phyloP scores from a whole-genome alignment of 2,329 filamentous ascomycete species.

The Cordyceps fumosorosea region DNA sequence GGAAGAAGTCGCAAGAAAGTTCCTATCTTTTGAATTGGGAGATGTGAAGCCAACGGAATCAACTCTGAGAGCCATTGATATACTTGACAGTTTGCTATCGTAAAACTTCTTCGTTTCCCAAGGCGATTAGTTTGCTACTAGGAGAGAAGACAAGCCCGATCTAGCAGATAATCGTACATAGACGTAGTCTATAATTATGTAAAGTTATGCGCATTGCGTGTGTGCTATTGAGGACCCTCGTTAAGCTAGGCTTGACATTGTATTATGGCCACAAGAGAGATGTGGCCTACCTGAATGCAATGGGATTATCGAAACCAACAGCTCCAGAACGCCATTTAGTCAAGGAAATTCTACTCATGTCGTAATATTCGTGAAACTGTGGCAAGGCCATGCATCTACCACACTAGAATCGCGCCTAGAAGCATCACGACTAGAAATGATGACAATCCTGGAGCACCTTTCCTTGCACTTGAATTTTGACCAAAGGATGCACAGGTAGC shows the following conservation, averaged over 20 bases:
- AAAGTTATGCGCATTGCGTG: not conserved
- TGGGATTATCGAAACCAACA: not conserved
- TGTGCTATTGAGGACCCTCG: not conserved
- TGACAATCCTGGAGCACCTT: not conserved
- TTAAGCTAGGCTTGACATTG: not conserved
- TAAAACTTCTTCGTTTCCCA: not conserved
- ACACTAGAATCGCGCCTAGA: not conserved
- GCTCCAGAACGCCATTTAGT: not conserved
- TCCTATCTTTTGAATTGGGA: slow-evolving; percentile 34
- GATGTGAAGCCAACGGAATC: not conserved
- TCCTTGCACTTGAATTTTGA: slow-evolving; percentile 12
- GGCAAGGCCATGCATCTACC: not conserved
- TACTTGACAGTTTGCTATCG: not conserved
- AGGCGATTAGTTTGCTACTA: not conserved
- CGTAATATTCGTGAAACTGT: not conserved
- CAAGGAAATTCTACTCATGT: not conserved
- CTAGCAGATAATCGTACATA: not conserved
- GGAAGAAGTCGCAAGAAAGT: slow-evolving; percentile 51
- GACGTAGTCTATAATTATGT: not conserved
- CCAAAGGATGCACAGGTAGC: slow-evolving; percentile 31
- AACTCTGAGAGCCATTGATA: not conserved
- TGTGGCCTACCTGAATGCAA: not conserved
- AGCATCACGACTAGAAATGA: not conserved
- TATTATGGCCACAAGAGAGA: not conserved
- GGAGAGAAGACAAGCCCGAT: not conserved